These are phyloP conservation scores for Grosmannia huntii DNA, from an alignment of 2,329 filamentous ascomycete genomes.

Conservation along the genomic window DNA sequence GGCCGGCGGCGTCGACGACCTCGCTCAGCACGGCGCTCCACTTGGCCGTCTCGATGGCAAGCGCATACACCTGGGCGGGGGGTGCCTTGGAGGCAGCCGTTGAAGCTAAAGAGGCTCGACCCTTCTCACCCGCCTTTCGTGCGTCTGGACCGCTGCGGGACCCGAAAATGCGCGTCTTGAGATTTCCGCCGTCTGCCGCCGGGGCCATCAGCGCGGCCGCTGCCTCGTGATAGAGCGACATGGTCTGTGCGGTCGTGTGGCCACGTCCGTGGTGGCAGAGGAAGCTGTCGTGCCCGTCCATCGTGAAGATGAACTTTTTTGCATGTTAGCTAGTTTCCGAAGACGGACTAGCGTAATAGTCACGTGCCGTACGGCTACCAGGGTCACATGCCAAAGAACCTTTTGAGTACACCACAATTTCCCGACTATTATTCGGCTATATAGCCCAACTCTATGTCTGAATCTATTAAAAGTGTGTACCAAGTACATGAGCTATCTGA, in stretches of 20 bases:
- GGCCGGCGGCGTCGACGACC: conserved; percentile 68
- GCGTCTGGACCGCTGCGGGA: conserved; percentile 32
- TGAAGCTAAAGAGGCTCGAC: background rate
- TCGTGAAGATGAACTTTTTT: too few relatives aligned
- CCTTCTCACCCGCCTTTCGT: background rate
- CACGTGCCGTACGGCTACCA: too few relatives aligned
- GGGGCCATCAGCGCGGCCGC: conserved; percentile 57
- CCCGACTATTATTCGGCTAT: too few relatives aligned
- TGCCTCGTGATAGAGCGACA: conserved; percentile 95
- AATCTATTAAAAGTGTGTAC: too few relatives aligned
- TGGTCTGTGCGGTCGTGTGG: conserved; percentile 22
- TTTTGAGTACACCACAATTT: too few relatives aligned
- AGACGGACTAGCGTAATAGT: too few relatives aligned
- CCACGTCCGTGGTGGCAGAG: too few relatives aligned
- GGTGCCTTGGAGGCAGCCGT: conserved; percentile 31
- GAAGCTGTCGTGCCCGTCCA: too few relatives aligned
- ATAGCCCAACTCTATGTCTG: too few relatives aligned
- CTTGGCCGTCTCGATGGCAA: conserved; percentile 78
- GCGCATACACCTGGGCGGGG: conserved; percentile 72
- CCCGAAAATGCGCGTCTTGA: conserved; percentile 75
- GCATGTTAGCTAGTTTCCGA: too few relatives aligned
- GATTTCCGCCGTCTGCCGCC: conserved; percentile 58
- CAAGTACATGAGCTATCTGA: too few relatives aligned
- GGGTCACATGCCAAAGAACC: too few relatives aligned
- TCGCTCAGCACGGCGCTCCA: conserved; percentile 81